Percentiles rank a stretch among this genome's conserved stretches.
Conservation (phyloP, 345 rosid genomes). For the Syzygium aqueum region DNA sequence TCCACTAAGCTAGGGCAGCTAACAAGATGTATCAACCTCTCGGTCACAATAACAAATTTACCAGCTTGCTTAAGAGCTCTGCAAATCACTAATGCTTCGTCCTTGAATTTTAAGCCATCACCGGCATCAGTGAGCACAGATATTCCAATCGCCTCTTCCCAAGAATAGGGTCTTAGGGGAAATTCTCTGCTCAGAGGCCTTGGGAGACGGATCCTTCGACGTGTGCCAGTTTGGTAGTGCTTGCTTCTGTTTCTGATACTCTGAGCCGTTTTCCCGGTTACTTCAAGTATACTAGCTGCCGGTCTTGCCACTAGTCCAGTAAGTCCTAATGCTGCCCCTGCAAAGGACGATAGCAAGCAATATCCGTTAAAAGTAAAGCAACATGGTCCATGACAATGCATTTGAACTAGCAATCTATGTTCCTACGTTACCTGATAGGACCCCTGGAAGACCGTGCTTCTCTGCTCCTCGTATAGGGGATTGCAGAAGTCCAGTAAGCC, state of each 20-base stretch:
- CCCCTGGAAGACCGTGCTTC: slow-evolving; percentile 92
- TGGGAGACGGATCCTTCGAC: slow-evolving; percentile 61
- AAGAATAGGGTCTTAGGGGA: slow-evolving; percentile 77
- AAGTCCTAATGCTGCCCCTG: slow-evolving; percentile 81
- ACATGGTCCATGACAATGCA: background rate
- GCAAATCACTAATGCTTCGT: slow-evolving; percentile 54
- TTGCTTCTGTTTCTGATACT: slow-evolving; percentile 85
- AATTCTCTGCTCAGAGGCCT: slow-evolving; percentile 71
- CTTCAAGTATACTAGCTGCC: slow-evolving; percentile 93
- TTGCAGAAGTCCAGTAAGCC: slow-evolving; percentile 92
- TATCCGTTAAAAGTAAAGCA: background rate
- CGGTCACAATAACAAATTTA: slow-evolving; percentile 52
- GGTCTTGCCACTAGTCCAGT: slow-evolving; percentile 97
- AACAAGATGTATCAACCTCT: slow-evolving; percentile 48
- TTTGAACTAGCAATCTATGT: background rate
- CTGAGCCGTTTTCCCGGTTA: slow-evolving; percentile 87
- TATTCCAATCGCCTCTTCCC: slow-evolving; percentile 90
- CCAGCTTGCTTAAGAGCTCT: slow-evolving; percentile 69
- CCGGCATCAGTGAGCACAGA: slow-evolving; percentile 58
- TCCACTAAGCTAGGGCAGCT: slow-evolving; percentile 60
- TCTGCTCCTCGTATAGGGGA: slow-evolving; percentile 87
- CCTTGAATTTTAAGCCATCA: slow-evolving; percentile 52
- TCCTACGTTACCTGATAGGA: slow-evolving; percentile 60
- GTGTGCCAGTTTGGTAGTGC: slow-evolving; percentile 47
- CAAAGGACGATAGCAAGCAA: background rate